Evolutionary conservation across 257 asterid genomes (phyloP).

Genomic region (Sherardia arvensis): DNA sequence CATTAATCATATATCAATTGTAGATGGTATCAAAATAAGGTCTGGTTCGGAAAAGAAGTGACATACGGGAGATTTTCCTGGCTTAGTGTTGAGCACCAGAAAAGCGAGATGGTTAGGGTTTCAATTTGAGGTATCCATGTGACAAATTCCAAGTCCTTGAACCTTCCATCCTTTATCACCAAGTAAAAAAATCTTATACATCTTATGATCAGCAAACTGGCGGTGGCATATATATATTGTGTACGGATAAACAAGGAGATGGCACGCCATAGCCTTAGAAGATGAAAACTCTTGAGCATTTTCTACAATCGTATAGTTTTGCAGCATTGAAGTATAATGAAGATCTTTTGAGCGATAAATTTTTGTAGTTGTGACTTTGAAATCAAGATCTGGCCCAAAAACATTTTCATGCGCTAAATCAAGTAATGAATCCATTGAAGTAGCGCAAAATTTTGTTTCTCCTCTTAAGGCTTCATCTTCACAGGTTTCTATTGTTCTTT

Average conservation of each 20-base stretch:
- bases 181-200: constrained; percentile 18
- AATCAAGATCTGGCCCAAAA: constrained; percentile 25
- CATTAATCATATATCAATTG: not conserved
- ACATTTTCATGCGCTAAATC: constrained; percentile 31
- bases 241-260: constrained; percentile 74
- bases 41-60: constrained; percentile 17
- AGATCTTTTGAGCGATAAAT: not conserved
- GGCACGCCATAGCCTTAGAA: constrained; percentile 45
- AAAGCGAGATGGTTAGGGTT: constrained; percentile 8
- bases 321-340: constrained; percentile 13
- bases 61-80: constrained; percentile 17
- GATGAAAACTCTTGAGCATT: constrained; percentile 28
- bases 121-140: constrained; percentile 22
- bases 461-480: constrained; percentile 53
- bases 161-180: constrained; percentile 17
- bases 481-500: constrained; percentile 52
- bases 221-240: constrained; percentile 68
- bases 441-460: constrained; percentile 69
- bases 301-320: constrained; percentile 45
- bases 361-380: constrained; percentile 40
- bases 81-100: constrained; percentile 9
- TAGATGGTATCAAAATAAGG: constrained; percentile 12
- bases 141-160: constrained; percentile 16
- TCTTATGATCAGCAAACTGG: constrained; percentile 41
- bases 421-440: constrained; percentile 57